Conservation (phyloP, 2,329 filamentous ascomycete species). For the Berkeleyomyces basicola region DNA sequence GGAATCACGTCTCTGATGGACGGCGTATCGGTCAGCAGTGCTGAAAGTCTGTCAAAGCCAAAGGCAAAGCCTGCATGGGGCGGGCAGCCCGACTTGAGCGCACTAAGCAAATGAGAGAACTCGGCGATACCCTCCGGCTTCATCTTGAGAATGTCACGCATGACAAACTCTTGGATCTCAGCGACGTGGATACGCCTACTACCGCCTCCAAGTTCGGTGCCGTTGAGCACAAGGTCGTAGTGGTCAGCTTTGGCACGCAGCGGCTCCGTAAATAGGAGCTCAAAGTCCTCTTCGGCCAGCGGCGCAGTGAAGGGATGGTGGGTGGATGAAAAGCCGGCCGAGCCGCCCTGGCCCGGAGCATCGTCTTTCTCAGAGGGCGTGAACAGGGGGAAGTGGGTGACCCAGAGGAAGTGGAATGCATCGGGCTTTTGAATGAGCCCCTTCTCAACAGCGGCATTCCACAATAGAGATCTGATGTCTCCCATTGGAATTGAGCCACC, state of each 20-base stretch:
- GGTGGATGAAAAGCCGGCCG: constrained; percentile 65
- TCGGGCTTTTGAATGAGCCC: constrained; percentile 33
- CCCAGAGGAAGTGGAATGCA: constrained; percentile 61
- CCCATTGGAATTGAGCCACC: constrained; percentile 62
- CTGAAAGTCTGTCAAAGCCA: constrained; percentile 75
- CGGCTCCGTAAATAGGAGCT: constrained; percentile 56
- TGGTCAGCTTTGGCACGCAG: constrained; percentile 64
- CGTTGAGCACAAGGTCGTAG: constrained; percentile 92
- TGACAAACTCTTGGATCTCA: constrained; percentile 65
- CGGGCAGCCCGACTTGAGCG: constrained; percentile 71
- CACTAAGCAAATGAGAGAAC: constrained; percentile 72
- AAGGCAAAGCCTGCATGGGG: constrained; percentile 89
- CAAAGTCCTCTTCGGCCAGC: constrained; percentile 51
- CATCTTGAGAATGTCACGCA: constrained; percentile 74
- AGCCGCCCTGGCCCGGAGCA: constrained; percentile 65
- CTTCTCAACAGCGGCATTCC: constrained; percentile 50
- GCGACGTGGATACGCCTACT: constrained; percentile 82
- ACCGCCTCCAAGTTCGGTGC: constrained; percentile 83
- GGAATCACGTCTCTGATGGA: constrained; percentile 88
- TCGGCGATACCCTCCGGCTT: constrained; percentile 52
- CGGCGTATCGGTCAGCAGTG: constrained; percentile 58
- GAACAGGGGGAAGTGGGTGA: constrained; percentile 85
- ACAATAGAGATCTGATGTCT: constrained; percentile 52
- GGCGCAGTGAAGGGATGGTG: constrained; percentile 96
- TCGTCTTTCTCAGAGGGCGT: constrained; percentile 39